Base-by-base conservation (phyloP, 2,329 filamentous ascomycete species). In the Cercospora zeae-maydis region DNA sequence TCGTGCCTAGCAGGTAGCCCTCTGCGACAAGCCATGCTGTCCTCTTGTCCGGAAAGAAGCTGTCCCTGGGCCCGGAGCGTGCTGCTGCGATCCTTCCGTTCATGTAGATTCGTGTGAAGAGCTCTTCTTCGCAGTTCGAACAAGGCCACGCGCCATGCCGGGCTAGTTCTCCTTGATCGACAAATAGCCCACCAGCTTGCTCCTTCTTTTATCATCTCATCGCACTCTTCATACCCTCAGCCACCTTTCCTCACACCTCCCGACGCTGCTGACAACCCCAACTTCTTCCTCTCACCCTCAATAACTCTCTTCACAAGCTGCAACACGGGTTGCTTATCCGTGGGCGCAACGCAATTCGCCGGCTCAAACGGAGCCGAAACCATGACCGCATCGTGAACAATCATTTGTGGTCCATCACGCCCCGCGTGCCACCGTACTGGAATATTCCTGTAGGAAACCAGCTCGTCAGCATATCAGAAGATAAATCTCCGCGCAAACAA, bases 371-470 rank as follows among this genome's bases (percentile, higher is more conserved):
- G 86, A 13, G 83, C 77, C 19, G 80, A 75, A 63, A 88, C 83
- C 59, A 85, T 77, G 59, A 87, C 85, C 3, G 82, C 80, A 68
- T 88, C 85, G 58, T 83, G 84, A 53, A 87, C 82, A 59, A 88
- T 79, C 66, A 88, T 88, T 56, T 79, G 79, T 19, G 57, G 27
- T 16, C 45, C 45, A 31, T 37, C 27, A 11, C 39, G 19, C 34
- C 79, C 77, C 16, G 82, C 82, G 67, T 84, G 80, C 86, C 86
- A 88, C 63, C 83, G 80, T 30, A 83, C 81, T 9, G 84, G 84
- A 34, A 71, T 66, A 58, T 73, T 73, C 5, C 72, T 74, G 63
- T 60, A n/a, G 49, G 8, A 9, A 4, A 3, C 24, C 24, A 27
- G 6, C 3, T 3, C 24, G 63, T 61, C 24, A 30, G 9, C 33